Base-by-base conservation (phyloP, 257 asterid species). In the Solanum stenotomum region DNA sequence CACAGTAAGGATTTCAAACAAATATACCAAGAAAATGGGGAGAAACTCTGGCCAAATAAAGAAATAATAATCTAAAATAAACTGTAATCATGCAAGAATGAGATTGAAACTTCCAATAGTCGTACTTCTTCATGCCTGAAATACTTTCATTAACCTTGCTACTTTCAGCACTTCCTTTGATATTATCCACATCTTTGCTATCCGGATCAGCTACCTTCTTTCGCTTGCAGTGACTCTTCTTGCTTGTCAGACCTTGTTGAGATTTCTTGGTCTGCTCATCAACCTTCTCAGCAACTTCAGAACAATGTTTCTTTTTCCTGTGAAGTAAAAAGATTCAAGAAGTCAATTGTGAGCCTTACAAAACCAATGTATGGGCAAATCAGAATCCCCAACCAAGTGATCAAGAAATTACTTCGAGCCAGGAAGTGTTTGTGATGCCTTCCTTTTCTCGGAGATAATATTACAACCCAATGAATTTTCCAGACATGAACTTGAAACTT, bases 281-380 rank as follows among this genome's bases (percentile, higher is more conserved):
- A 29, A 85, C 88, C 84, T 79, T 83, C 82, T 92, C 87, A 85
- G 87, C 84, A 85, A 88, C 93, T 91, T 87, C 95, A 86, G 90
- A 63, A 18, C 93, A 89, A 33, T 75, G 95, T 89, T 91, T 96
- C 93, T 94, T 96, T 89, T 89, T 91, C 94, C 98, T 97, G 89
- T 71, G 68, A 87, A 40, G 29, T 5, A 46, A 3, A 81, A 11
- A 18, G 68, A 46, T 81, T 81, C 42, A 49, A 29, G 85, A 81
- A 46, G 16, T 81, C 85, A 29, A 81, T 49, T 49, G 20, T 46
- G 70, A 29, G 31, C 85, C 68, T 81, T 29, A 27, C 29, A 46
- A 46, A 81, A 31, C 42, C 18, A 49, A 81, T 8, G 25, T 29
- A 18, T 81, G 42, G 40, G 68, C 20, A 49, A 16, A 29, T 9